These are phyloP conservation scores for Escovopsis weberi DNA, from an alignment of 2,329 filamentous ascomycete genomes.

Conservation along the genomic window DNA sequence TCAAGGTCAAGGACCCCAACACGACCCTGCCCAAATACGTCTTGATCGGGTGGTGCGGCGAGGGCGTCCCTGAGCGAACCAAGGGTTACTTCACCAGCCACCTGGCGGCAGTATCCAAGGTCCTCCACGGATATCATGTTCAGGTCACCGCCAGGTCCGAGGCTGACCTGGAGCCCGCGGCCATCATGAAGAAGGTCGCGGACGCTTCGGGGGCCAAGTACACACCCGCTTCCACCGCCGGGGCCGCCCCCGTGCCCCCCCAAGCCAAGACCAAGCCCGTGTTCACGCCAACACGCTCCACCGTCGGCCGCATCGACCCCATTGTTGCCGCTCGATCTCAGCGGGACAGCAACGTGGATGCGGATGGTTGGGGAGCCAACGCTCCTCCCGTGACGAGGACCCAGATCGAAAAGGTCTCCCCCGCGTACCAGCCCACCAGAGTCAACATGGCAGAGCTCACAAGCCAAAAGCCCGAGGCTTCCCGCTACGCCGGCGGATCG, in stretches of 20 bases:
- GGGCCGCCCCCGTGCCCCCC: slow-evolving; percentile 42
- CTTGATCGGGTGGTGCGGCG: slow-evolving; percentile 91
- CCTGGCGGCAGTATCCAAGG: slow-evolving; percentile 72
- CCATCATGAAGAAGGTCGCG: slow-evolving; percentile 82
- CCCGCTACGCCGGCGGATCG: slow-evolving; percentile 38
- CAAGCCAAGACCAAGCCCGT: slow-evolving; percentile 77
- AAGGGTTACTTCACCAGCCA: slow-evolving; percentile 99
- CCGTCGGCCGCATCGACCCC: slow-evolving; percentile 45
- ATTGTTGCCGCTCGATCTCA: slow-evolving; percentile 50
- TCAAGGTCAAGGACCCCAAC: slow-evolving; percentile 94
- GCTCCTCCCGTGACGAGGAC: slow-evolving; percentile 80
- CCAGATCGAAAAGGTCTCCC: slow-evolving; percentile 78
- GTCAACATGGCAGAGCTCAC: slow-evolving; percentile 83
- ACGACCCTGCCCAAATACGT: slow-evolving; percentile 78
- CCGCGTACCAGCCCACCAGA: slow-evolving; percentile 89
- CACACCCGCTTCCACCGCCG: slow-evolving; percentile 49
- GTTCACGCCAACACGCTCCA: slow-evolving; percentile 60
- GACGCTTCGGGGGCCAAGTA: slow-evolving; percentile 95
- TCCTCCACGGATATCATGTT: slow-evolving; percentile 93
- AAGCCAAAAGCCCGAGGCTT: slow-evolving; percentile 53
- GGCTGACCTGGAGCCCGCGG: slow-evolving; percentile 71
- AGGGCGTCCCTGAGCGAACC: slow-evolving; percentile 93
- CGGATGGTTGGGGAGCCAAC: slow-evolving; percentile 89
- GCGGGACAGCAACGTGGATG: slow-evolving; percentile 48
- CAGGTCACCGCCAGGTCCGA: slow-evolving; percentile 93